These are phyloP conservation scores for Leccinum griseonigrum DNA, from an alignment of 1,284 basidiomycete species.

Conservation along the genomic window DNA sequence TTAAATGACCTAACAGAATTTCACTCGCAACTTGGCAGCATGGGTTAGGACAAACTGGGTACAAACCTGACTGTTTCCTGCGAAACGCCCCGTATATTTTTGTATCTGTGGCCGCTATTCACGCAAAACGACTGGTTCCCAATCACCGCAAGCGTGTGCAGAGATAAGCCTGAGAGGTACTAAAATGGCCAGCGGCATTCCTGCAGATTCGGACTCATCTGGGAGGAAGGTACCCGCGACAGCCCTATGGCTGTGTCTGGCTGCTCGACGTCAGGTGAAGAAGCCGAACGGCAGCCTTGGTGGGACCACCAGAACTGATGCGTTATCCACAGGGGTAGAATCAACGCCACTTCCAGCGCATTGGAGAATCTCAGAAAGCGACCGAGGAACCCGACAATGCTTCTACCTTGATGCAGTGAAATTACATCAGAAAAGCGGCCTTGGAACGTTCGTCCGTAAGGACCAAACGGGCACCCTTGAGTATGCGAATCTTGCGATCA, in stretches of 20 bases:
- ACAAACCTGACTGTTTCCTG: slow-evolving; percentile 17
- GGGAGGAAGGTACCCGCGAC: slow-evolving; percentile 12
- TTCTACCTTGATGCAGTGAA: slow-evolving; percentile 16
- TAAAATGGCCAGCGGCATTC: slow-evolving; percentile 5
- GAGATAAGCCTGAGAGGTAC: not conserved
- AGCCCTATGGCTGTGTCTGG: slow-evolving; percentile 5
- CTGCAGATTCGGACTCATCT: slow-evolving; percentile 6
- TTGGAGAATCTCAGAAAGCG: slow-evolving; percentile 21
- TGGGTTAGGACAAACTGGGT: not conserved
- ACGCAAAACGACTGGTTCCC: slow-evolving; percentile 3
- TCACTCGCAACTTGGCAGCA: slow-evolving; percentile 10
- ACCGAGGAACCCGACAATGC: slow-evolving; percentile 11
- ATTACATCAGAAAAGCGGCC: slow-evolving; percentile 42
- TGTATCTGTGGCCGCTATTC: slow-evolving; percentile 6
- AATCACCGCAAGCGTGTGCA: slow-evolving; percentile 17
- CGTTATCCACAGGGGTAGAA: slow-evolving; percentile 17
- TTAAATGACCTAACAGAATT: slow-evolving; percentile 3
- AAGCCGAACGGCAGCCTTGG: slow-evolving; percentile 8
- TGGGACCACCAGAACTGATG: slow-evolving; percentile 8
- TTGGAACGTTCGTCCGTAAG: slow-evolving; percentile 44
- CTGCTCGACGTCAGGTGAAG: slow-evolving; percentile 14
- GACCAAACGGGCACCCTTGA: slow-evolving; percentile 36
- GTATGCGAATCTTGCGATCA: slow-evolving; percentile 34
- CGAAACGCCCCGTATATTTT: not conserved
- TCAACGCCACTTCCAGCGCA: slow-evolving; percentile 14